A percentile compares a stretch with the other conserved stretches of the same genome.
phyloP scores from a whole-genome alignment of 257 asterid genomes.

The Fraxinus cuspidata region DNA sequence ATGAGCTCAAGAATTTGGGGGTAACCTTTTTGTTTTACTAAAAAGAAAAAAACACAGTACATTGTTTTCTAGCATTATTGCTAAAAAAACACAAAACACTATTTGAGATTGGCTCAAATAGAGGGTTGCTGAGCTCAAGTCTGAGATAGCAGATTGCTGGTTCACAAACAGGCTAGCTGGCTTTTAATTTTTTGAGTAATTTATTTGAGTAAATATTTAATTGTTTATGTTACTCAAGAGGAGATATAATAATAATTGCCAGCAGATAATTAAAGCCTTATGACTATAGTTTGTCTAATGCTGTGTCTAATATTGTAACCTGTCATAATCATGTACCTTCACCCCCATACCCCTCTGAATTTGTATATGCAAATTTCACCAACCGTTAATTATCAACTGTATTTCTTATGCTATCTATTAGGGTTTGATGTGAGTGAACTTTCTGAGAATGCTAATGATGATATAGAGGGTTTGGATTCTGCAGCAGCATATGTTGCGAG shows the following conservation, averaged over 20 bases:
- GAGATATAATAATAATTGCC: neutral
- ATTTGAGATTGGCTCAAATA: neutral
- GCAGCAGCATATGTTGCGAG: conserved; percentile 88
- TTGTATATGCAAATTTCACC: conserved; percentile 1
- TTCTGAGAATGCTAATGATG: conserved; percentile 76
- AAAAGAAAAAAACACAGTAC: neutral
- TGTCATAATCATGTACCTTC: neutral
- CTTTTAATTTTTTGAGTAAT: neutral
- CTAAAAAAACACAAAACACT: neutral
- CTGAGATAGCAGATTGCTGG: neutral
- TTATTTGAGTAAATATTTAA: neutral
- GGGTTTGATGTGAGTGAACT: conserved; percentile 93
- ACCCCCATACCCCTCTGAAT: neutral
- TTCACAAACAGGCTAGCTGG: neutral
- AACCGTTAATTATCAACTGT: conserved; percentile 18
- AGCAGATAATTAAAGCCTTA: conserved; percentile 9
- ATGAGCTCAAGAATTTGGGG: neutral
- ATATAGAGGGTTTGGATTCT: conserved; percentile 80
- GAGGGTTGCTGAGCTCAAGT: neutral
- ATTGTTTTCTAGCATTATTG: neutral
- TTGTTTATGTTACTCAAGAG: neutral
- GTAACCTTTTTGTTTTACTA: neutral
- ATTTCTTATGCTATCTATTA: conserved; percentile 27
- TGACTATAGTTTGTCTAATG: neutral
- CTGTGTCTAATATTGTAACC: neutral